phyloP scores from a whole-genome alignment of 345 rosid genomes.

The Microcos paniculata region DNA sequence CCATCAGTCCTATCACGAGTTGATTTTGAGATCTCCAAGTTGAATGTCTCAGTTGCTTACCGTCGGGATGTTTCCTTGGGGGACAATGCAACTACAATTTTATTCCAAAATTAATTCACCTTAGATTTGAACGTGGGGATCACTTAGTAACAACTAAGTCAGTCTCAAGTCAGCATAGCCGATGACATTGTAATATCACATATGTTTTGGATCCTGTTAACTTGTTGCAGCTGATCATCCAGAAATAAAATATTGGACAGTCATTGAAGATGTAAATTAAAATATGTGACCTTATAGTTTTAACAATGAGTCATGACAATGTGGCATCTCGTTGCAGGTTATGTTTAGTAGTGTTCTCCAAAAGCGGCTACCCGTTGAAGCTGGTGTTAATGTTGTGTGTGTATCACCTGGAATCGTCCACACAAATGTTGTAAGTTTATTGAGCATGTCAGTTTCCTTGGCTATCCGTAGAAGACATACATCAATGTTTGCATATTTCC shows the following conservation, averaged over 20 bases:
- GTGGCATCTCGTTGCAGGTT: conserved; percentile 55
- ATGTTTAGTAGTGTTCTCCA: conserved; percentile 93
- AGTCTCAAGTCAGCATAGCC: background rate
- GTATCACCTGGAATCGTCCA: conserved; percentile 88
- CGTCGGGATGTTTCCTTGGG: background rate
- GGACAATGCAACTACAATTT: background rate
- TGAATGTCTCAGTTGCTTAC: background rate
- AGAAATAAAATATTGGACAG: background rate
- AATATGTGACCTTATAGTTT: background rate
- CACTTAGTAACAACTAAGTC: background rate
- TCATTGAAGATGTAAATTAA: conserved; percentile 4
- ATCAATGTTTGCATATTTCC: conserved; percentile 6
- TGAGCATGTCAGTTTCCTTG: conserved; percentile 17
- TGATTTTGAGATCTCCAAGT: background rate
- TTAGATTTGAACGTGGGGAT: background rate
- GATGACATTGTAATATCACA: background rate
- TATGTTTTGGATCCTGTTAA: background rate
- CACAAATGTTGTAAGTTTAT: conserved; percentile 87
- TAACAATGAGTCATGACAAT: background rate
- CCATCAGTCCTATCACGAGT: background rate
- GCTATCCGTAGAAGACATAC: background rate
- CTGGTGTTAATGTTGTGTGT: conserved; percentile 83
- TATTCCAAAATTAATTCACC: background rate
- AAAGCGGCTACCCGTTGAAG: conserved; percentile 81
- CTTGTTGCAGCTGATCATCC: background rate